A percentile compares a stretch with the other conserved stretches of the same genome.
phyloP scores from a whole-genome alignment of 257 asterid genomes.

The Solanum chiquidenum region DNA sequence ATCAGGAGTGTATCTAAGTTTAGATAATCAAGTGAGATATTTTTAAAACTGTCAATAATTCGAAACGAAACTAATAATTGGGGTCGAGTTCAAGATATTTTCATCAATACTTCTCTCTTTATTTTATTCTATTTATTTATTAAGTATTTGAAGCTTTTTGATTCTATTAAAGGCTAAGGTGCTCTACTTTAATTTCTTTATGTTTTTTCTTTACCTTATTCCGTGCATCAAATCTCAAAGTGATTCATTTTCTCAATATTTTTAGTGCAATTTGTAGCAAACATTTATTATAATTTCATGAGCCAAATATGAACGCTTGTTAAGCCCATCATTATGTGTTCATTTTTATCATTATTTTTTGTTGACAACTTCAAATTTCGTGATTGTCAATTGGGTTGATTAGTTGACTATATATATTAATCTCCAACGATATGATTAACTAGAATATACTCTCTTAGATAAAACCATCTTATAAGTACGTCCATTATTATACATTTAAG shows the following conservation, averaged over 20 bases:
- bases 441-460: neutral
- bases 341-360: neutral
- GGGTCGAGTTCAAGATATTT: no score
- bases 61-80: no score
- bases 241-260: neutral
- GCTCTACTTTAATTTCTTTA: neutral
- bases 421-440: neutral
- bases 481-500: neutral
- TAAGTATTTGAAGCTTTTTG: neutral
- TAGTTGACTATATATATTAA: neutral
- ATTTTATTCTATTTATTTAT: neutral
- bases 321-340: neutral
- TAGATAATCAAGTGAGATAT: fast-evolving
- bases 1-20: no score
- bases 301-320: neutral
- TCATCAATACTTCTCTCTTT: neutral
- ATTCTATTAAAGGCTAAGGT: constrained; percentile 13
- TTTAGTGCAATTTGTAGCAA: neutral
- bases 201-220: neutral
- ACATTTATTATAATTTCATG: neutral
- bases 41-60: no score
- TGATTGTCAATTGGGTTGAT: neutral
- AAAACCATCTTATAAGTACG: neutral
- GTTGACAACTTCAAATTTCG: neutral
- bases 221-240: constrained; percentile 15